Base-by-base conservation (phyloP, 805 yeast species). In the Kodamaea kaohsiungensis region DNA sequence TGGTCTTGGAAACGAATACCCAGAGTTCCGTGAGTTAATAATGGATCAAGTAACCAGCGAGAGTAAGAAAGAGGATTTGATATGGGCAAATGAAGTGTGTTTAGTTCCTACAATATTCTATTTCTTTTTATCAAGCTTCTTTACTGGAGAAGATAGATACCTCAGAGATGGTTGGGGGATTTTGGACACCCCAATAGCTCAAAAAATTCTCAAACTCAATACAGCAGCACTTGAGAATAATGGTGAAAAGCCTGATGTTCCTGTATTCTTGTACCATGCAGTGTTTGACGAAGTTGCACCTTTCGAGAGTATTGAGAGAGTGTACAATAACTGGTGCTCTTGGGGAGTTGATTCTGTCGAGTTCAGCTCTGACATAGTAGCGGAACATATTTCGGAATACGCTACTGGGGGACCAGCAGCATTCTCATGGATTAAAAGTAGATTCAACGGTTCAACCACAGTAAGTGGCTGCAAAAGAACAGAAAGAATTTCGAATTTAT, bases 401-500 rank as follows among this genome's bases (percentile, higher is more conserved):
- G 48, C 25, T n/a, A 43, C 48, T 1, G 58, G 58, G 1, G 53
- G 59, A 19, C 58, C 60, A 17, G 60, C 59, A 17, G 68, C 63
- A 7, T 50, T 66, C 12, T 38, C 51, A 9, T 66, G 65, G 64
- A 15, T 66, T 6, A 46, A 56, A 25, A 56, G 56, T 9, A 56
- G 61, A 30, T 59, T 61, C 13, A 48, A 54, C 5, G 64, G 65
- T 15, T 51, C 19, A 8, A 43, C 48, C 2, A 50, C 62, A 2
- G 53, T 61, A 13, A 27, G 48, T 1, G 67, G 69, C 8, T 65
- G 69, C 49, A 30, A 49, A 10, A 58, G 43, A 38, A 52, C 51
- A 81, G 86, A 70, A 71, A 55, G 86, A 76, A 56, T 67, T 68
- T 8, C 72, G 63, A 65, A 70, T 72, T 42, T 88, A 77, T 53